A percentile compares a stretch with the other conserved stretches of the same genome.
phyloP scores from a whole-genome alignment of 2,329 filamentous ascomycete species.

The Fusarium nisikadoi region DNA sequence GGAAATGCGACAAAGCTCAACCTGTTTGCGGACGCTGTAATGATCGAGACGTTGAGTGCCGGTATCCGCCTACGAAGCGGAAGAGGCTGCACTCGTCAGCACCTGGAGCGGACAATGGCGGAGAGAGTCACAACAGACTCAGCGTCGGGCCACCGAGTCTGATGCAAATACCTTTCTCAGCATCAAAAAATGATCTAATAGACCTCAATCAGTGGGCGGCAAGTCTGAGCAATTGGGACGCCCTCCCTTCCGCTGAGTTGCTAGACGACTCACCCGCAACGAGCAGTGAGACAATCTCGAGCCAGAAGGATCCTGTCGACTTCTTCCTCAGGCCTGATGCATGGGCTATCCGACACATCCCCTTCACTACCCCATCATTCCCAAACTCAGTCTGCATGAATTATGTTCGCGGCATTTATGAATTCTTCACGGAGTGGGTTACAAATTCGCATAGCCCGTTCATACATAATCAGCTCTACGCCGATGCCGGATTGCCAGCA shows the following conservation, averaged over 20 bases:
- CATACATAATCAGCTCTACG: slow-evolving; percentile 14
- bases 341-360: slow-evolving; percentile 2
- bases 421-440: slow-evolving; percentile 7
- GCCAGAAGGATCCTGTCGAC: background rate
- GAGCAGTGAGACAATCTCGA: background rate
- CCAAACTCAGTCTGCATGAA: slow-evolving; percentile 9
- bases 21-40: background rate
- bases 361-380: background rate
- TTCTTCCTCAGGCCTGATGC: slow-evolving; percentile 1
- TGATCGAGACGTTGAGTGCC: slow-evolving; percentile 11
- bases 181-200: background rate
- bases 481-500: background rate
- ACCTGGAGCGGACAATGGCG: background rate
- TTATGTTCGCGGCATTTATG: background rate
- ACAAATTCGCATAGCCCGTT: slow-evolving; percentile 1
- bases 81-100: background rate
- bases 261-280: background rate
- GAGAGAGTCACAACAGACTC: background rate
- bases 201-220: slow-evolving; percentile 6
- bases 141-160: background rate
- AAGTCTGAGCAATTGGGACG: background rate
- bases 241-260: background rate
- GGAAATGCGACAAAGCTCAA: slow-evolving; percentile 14
- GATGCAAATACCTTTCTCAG: background rate
- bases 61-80: background rate